Base-by-base conservation (phyloP, 2,329 filamentous ascomycete species). In the Monosporascus sp. region DNA sequence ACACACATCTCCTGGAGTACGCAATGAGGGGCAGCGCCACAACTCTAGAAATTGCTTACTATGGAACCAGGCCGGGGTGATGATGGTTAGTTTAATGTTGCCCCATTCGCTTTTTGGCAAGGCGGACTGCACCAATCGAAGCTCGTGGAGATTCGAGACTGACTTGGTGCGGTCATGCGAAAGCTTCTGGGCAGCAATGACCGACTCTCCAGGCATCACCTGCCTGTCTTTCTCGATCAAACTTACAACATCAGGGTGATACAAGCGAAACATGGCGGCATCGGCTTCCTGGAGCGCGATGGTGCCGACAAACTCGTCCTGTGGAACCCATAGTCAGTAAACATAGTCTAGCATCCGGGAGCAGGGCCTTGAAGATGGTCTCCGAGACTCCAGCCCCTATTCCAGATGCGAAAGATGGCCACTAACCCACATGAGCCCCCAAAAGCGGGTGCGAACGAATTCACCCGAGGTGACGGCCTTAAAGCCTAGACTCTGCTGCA, bases 391-490 rank as follows among this genome's bases (percentile, higher is more conserved):
- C 9, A 14, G 40, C 11, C n/a, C 17, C 19, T 20, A 43, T 43
- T 20, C 22, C 19, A 20, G 40, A 43, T 43, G 5, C 3, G 40
- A 43, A 24, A 40, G 17, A 14, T 6, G 14, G 9, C 40, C n/a
- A 16, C 40, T 43, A 19, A 43, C 40, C 77, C 77, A 81, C 69
- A 77, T 78, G 7, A 74, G 66, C 17, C 78, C 78, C 78, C 78
- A 78, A 67, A 78, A 78, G 45, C 75, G 72, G 16, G 76, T 79
- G 49, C 78, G 76, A 59, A 71, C 71, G 66, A 86, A 91, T 71
- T 92, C 88, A 66, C 88, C 88, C 61, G 85, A 86, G 43, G 81
- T 87, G 53, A 91, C 76, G 26, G 81, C 83, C 56, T 82, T 81
- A 66, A 87, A 81, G 47, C 87, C 84, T 2, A 87, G 76, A 52